A percentile compares a stretch with the other conserved stretches of the same genome.
phyloP scores from a whole-genome alignment of 176 grass and related monocot species.

The Phyllostachys edulis region DNA sequence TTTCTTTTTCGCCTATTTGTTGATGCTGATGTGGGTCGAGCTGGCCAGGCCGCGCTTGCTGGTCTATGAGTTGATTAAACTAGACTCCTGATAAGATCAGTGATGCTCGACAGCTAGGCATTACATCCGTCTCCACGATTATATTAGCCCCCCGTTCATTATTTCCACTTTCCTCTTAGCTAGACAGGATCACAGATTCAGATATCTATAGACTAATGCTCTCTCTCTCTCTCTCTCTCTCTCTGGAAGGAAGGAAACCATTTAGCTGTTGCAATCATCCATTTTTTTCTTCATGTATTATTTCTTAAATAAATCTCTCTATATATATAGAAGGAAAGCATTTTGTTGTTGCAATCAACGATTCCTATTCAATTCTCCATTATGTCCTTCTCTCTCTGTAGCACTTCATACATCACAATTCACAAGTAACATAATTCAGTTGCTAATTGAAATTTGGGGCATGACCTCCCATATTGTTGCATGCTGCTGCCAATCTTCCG shows the following conservation, averaged over 20 bases:
- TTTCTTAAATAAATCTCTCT: background rate
- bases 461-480: background rate
- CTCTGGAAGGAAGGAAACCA: background rate
- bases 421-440: background rate
- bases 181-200: constrained; percentile 1
- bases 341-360: constrained; percentile 14
- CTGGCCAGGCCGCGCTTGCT: background rate
- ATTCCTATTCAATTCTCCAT: background rate
- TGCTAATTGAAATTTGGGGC: background rate
- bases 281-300: background rate
- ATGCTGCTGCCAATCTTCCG: background rate
- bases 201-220: background rate
- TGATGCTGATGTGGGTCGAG: constrained; percentile 42
- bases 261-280: constrained; percentile 14
- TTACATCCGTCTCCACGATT: constrained; percentile 25
- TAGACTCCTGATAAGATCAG: constrained; percentile 32
- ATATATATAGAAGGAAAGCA: background rate
- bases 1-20: constrained; percentile 13
- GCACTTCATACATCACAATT: background rate
- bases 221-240: background rate
- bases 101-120: constrained; percentile 26
- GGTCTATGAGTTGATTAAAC: constrained; percentile 13
- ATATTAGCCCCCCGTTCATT: background rate
- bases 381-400: background rate
- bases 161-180: background rate